Evolutionary conservation across 2,329 filamentous ascomycete genomes (phyloP).

Genomic region (Zymoseptoria crescenta): DNA sequence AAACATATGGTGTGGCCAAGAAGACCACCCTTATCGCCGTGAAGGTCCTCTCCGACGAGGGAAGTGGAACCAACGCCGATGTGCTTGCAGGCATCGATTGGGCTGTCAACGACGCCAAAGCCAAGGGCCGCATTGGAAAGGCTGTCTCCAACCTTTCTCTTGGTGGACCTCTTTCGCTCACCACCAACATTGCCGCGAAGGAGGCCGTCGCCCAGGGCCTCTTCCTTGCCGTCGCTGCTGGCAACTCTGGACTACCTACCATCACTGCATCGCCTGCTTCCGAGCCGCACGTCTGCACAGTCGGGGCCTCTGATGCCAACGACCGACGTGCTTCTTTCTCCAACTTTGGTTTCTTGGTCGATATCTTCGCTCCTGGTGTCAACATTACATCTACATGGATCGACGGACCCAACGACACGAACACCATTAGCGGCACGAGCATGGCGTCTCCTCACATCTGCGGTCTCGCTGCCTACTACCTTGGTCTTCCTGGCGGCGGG

Average conservation of each 20-base stretch:
- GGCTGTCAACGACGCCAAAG: constrained; percentile 52
- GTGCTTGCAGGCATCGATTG: constrained; percentile 43
- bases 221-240: constrained; percentile 35
- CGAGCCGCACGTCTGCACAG: constrained; percentile 27
- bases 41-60: constrained; percentile 41
- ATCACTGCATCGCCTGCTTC: constrained; percentile 29
- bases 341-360: constrained; percentile 34
- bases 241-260: constrained; percentile 30
- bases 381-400: constrained; percentile 42
- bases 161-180: constrained; percentile 32
- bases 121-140: constrained; percentile 61
- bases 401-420: constrained; percentile 37
- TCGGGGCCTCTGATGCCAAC: constrained; percentile 30
- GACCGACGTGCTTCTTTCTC: constrained; percentile 32
- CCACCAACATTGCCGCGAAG: constrained; percentile 32
- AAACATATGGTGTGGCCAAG: constrained; percentile 51
- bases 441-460: constrained; percentile 62
- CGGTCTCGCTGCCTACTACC: constrained; percentile 61
- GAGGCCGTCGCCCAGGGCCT: constrained; percentile 32
- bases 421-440: constrained; percentile 50
- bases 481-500: constrained; percentile 42
- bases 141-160: constrained; percentile 33
- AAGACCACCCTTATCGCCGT: constrained; percentile 43
- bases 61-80: constrained; percentile 41
- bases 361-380: constrained; percentile 41